These are phyloP conservation scores for Glycine soja DNA, from an alignment of 306 rosid genomes.

Conservation along the genomic window DNA sequence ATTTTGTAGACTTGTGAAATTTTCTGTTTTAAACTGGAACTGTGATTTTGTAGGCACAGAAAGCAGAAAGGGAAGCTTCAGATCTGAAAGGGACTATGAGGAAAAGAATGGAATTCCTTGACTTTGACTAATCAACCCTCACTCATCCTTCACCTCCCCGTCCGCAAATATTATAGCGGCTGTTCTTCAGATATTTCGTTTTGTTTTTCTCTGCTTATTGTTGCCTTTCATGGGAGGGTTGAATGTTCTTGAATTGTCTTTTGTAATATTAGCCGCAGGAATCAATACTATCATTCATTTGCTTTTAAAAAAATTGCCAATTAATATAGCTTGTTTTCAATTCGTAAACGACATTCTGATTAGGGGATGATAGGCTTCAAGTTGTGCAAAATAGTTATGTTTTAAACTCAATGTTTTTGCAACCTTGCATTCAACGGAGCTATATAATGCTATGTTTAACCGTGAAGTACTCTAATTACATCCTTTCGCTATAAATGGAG, in stretches of 20 bases:
- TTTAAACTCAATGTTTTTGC: neutral
- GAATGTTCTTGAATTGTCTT: conserved; percentile 50
- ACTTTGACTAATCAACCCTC: conserved; percentile 61
- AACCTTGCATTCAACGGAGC: neutral
- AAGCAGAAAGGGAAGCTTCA: conserved; percentile 84
- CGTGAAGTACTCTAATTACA: no score
- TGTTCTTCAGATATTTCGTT: conserved; percentile 21
- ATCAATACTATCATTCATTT: conserved; percentile 42
- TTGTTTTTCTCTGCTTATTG: conserved; percentile 16
- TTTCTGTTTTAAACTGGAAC: neutral
- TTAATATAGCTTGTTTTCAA: conserved; percentile 5
- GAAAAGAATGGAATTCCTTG: conserved; percentile 95
- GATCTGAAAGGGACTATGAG: conserved; percentile 95
- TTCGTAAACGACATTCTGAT: conserved; percentile 9
- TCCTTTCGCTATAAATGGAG: no score
- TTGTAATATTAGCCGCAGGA: conserved; percentile 54
- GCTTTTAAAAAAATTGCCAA: conserved; percentile 24
- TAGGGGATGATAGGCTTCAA: conserved; percentile 21
- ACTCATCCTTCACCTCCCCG: conserved; percentile 36
- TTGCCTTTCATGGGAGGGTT: conserved; percentile 47
- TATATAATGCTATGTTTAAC: neutral
- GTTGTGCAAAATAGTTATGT: neutral
- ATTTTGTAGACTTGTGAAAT: neutral
- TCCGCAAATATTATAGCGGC: conserved; percentile 75
- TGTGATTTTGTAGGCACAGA: conserved; percentile 73